Base-by-base conservation (phyloP, 2,329 filamentous ascomycete genomes). In the Neospermospora avenae region DNA sequence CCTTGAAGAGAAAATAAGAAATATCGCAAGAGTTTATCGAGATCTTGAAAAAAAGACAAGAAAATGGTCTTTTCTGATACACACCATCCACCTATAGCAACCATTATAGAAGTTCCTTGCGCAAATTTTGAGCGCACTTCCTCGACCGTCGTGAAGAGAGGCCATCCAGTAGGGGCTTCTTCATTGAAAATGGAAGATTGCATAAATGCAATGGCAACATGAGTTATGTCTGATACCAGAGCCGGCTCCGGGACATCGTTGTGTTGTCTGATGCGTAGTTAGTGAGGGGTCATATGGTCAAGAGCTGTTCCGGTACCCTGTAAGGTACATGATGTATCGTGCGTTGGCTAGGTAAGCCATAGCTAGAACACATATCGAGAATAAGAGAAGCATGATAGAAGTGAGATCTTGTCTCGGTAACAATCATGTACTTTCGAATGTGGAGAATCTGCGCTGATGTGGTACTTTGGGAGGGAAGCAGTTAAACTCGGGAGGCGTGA, bases 51-150 rank as follows among this genome's bases (percentile, higher is more conserved):
- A n/a, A n/a, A n/a, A n/a, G n/a, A n/a, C n/a, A n/a, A n/a, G n/a
- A n/a, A n/a, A n/a, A n/a, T n/a, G n/a, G n/a, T n/a, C n/a, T n/a
- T n/a, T n/a, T n/a, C n/a, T n/a, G n/a, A n/a, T n/a, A n/a, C n/a
- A n/a, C n/a, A n/a, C 88, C 89, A 92, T 55, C 88, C 89, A 11
- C 89, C 89, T 63, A 92, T 84, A 20, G 89, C 87, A 39, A 91
- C 79, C 76, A 88, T 81, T 22, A 91, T 74, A 65, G 88, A 86
- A 20, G 86, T 85, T 25, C 77, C 77, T 0, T 73, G 61, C 6
- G 73, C 73, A 61, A 87, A 84, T 57, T 77, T 74, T 18, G 69
- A 62, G 4, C 84, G 81, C 14, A 80, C 76, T 13, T 77, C 70
- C 3, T 70, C 68, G 2, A 86, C 76, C 1, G 77, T 77, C 3